phyloP scores from a whole-genome alignment of 768 basidiomycete species.

The Suillus variegatus region DNA sequence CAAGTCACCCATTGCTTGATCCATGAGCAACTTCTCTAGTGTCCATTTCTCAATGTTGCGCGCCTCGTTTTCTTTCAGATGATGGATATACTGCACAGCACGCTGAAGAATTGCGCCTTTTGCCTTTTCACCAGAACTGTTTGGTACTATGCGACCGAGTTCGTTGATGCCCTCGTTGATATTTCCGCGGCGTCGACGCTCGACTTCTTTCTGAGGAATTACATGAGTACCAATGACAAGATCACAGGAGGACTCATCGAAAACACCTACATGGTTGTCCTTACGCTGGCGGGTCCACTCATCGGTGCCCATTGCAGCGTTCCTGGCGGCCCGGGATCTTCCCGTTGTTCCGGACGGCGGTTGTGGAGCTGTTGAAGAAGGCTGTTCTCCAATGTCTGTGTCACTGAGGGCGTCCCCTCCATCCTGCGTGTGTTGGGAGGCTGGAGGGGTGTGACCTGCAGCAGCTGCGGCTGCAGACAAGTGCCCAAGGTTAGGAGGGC shows the following conservation, averaged over 20 bases:
- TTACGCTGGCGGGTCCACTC: constrained; percentile 82
- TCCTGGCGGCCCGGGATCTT: constrained; percentile 52
- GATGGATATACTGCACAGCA: constrained; percentile 90
- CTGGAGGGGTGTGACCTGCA: constrained; percentile 43
- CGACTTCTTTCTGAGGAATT: constrained; percentile 87
- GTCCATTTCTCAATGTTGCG: constrained; percentile 94
- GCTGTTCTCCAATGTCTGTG: constrained; percentile 28
- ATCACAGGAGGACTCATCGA: not conserved
- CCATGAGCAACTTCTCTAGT: constrained; percentile 88
- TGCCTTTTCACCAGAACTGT: constrained; percentile 82
- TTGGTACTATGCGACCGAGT: constrained; percentile 86
- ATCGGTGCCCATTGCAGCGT: constrained; percentile 66
- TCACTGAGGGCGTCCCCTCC: constrained; percentile 27
- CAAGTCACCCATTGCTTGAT: constrained; percentile 87
- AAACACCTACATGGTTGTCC: constrained; percentile 72
- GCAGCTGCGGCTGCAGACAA: constrained; percentile 47
- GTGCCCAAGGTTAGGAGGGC: constrained; percentile 64
- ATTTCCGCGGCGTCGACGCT: constrained; percentile 90
- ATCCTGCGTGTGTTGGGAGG: constrained; percentile 19
- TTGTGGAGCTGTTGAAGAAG: constrained; percentile 24
- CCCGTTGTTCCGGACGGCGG: constrained; percentile 32
- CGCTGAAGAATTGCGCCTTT: constrained; percentile 88
- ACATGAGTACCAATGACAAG: constrained; percentile 5
- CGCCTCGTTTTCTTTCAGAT: constrained; percentile 88
- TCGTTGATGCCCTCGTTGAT: constrained; percentile 97